These are phyloP conservation scores for Colletotrichum spaethianum DNA, from an alignment of 2,329 filamentous ascomycete genomes.

Conservation along the genomic window DNA sequence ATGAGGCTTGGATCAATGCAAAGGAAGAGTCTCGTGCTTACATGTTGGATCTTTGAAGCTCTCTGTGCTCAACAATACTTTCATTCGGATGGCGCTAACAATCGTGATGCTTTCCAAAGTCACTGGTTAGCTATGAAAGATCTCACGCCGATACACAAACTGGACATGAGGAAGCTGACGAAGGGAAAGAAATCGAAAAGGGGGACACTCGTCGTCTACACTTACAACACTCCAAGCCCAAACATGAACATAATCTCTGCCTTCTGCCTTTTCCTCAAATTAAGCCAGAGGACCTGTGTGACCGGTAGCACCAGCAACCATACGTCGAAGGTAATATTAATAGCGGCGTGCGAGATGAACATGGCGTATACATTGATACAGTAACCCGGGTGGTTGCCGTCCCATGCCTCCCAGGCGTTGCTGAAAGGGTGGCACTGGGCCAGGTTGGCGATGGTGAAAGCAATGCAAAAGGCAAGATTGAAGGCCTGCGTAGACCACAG, in stretches of 20 bases:
- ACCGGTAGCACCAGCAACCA: conserved; percentile 59
- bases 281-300: conserved; percentile 50
- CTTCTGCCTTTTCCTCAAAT: conserved; percentile 54
- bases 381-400: conserved; percentile 45
- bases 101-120: conserved; percentile 49
- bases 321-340: conserved; percentile 61
- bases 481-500: conserved; percentile 43
- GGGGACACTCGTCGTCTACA: conserved; percentile 4
- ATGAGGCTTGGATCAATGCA: conserved; percentile 56
- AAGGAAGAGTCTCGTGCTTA: conserved; percentile 53
- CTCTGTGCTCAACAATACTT: conserved; percentile 55
- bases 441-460: conserved; percentile 53
- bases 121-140: neutral
- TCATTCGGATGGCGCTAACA: conserved; percentile 55
- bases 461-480: conserved; percentile 37
- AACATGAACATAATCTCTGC: conserved; percentile 55
- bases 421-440: conserved; percentile 58
- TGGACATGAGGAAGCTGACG: too few species aligned
- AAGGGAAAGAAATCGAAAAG: neutral
- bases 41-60: conserved; percentile 54
- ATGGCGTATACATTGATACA: conserved; percentile 56
- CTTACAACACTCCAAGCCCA: conserved; percentile 46
- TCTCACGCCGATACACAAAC: too few species aligned
- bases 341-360: conserved; percentile 55
- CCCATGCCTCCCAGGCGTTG: conserved; percentile 59